Percentiles rank a stretch among this genome's conserved stretches.
Evolutionary conservation across 345 rosid species (phyloP).

Genomic region (Eucalyptus erythrocorys): DNA sequence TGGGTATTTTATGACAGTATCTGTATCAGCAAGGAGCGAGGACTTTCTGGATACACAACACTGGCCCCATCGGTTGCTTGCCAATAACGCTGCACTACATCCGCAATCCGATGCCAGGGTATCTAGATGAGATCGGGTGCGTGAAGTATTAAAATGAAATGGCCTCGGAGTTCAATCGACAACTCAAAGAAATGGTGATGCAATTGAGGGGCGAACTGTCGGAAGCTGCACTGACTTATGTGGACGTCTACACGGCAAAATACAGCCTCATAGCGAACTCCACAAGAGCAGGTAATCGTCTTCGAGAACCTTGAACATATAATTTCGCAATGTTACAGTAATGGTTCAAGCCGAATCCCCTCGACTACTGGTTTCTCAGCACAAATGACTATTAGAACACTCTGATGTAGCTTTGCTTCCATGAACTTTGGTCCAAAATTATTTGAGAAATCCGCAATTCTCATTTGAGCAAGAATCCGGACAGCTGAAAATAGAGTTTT

Average conservation of each 20-base stretch:
- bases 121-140: slow-evolving; percentile 62
- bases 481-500: background rate
- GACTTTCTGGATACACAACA: slow-evolving; percentile 71
- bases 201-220: slow-evolving; percentile 40
- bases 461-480: background rate
- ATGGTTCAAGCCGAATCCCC: background rate
- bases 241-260: slow-evolving; percentile 64
- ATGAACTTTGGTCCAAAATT: background rate
- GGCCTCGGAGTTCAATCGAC: slow-evolving; percentile 56
- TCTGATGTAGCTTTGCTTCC: background rate
- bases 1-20: slow-evolving; percentile 2
- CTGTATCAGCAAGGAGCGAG: slow-evolving; percentile 40
- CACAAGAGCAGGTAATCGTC: slow-evolving; percentile 30
- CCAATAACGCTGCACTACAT: slow-evolving; percentile 44
- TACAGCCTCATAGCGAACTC: slow-evolving; percentile 50
- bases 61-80: slow-evolving; percentile 83
- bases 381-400: background rate
- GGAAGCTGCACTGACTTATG: slow-evolving; percentile 49
- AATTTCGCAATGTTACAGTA: background rate
- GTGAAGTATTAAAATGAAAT: slow-evolving; percentile 61
- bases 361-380: background rate
- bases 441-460: background rate
- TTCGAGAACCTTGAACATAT: background rate
- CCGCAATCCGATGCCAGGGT: slow-evolving; percentile 36
- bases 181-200: slow-evolving; percentile 38